Evolutionary conservation across 148 eudicot species (phyloP), one percentile per base, ranked within the genome.

Genomic region (Limonium bicolor): DNA sequence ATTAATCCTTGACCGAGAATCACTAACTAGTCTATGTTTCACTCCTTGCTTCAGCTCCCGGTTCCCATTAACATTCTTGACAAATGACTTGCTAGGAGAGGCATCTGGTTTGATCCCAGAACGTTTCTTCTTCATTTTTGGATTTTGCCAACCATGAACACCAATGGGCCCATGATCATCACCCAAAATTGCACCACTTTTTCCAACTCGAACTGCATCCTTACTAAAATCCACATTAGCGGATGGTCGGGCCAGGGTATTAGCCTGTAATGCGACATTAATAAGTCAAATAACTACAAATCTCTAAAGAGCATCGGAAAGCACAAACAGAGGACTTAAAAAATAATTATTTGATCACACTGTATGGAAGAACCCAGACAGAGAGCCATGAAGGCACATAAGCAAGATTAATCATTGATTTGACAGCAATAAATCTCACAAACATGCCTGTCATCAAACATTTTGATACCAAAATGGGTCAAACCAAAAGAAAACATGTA

Each of bases 111-210:
- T 80, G 45, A 72, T 66, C 25, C 65, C 77, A 41, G 88, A 72
- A 25, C 82, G 79, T 56, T 64, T 80, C 68, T 72, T 76, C 59
- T 72, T 76, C 72, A 69, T 66, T 51, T 72, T 80, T 64, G 79
- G 56, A 48, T 64, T 76, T 49, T 67, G 77, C 82, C 88, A 76
- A 53, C 71, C 67, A 61, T 80, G 80, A 37, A 61, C 56, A 27
- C 64, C 57, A 15, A 61, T 41, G n/a, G 83, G 37, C 40, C 64
- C 7, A 40, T 61, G 73, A 35, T 75, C 76, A 52, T 76, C 76
- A 49, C 59, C 61, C 56, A 61, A 68, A 52, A 21, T 38, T 39
- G 55, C 55, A 43, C 41, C 56, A 28, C 62, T 55, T 48, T 49
- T 69, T n/a, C 74, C 56, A 48, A 50, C 37, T 54, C 68, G 72